Base-by-base conservation (phyloP, 306 rosid genomes). In the Vicia faba region DNA sequence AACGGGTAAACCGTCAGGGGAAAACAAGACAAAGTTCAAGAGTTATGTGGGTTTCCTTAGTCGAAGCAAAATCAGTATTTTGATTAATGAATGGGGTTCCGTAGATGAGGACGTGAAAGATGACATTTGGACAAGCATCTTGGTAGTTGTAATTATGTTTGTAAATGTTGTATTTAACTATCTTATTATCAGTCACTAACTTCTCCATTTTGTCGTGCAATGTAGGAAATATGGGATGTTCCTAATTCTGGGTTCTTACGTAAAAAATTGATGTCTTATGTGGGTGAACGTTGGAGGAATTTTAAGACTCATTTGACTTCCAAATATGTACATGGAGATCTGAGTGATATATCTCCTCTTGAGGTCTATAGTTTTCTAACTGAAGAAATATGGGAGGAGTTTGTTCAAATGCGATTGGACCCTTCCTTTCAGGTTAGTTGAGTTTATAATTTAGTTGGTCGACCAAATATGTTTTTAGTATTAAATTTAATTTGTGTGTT, bases 51-150 rank as follows among this genome's bases (percentile, higher is more conserved):
- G 15, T 55, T 55, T 28, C 18, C 61, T 55, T 26, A 18, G 39
- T 55, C 61, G 61, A 55, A 55, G 61, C 61, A 28, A 55, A 55
- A 15, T 55, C 36, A 55, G 61, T 55, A 55, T 55, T 55, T 55
- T 55, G 61, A 28, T 7, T 0, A 36, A 55, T 26, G 61, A 55
- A 12, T 55, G 61, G 61, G 61, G 28, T n/a, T 55, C 39, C n/a
- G 61, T 55, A 26, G 61, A 55, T 26, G 39, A 28, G 19, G 8
- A 13, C 1, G 61, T 28, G 39, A 55, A 55, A 19, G 28, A 55
- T 55, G 33, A 55, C 8, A 26, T 55, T 55, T 55, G 61, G 61
- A 28, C 11, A 55, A 11, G 14, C 4, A 55, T 55, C 11, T 5
- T 55, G 61, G 61, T 55, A 55, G 12, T 55, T 55, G 39, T 26